Conservation (phyloP, 1,284 basidiomycete genomes). For the Apiotrichum veenhuisii region DNA sequence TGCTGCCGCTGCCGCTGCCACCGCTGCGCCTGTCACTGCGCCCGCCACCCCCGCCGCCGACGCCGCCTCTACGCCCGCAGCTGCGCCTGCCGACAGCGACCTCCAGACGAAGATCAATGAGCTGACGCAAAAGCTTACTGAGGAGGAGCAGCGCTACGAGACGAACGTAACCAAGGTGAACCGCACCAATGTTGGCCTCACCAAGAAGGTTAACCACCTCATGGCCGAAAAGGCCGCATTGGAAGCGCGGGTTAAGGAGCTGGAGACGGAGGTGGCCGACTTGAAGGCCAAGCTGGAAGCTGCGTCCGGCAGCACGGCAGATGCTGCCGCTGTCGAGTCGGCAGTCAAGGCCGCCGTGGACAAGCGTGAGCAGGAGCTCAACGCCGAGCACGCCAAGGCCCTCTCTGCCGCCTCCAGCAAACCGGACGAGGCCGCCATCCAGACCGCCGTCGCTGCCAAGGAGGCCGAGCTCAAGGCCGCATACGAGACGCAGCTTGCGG, state of each 20-base stretch:
- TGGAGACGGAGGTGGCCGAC: slow-evolving; percentile 30
- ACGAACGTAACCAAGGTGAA: slow-evolving; percentile 40
- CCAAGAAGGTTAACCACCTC: slow-evolving; percentile 18
- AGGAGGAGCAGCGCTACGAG: slow-evolving; percentile 29
- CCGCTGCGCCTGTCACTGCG: neutral
- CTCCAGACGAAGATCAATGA: slow-evolving; percentile 23
- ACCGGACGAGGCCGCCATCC: slow-evolving; percentile 1
- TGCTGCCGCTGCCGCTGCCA: slow-evolving; percentile 4
- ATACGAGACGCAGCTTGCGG: slow-evolving; percentile 16
- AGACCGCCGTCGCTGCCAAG: slow-evolving; percentile 24
- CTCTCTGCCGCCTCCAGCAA: slow-evolving; percentile 18
- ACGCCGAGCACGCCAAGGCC: slow-evolving; percentile 25
- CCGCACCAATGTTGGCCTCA: slow-evolving; percentile 27
- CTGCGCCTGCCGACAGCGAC: slow-evolving; percentile 8
- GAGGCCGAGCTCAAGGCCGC: slow-evolving; percentile 29
- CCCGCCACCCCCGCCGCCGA: slow-evolving; percentile 9
- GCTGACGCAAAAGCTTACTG: slow-evolving; percentile 18
- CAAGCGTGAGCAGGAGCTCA: slow-evolving; percentile 38
- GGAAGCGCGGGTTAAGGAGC: slow-evolving; percentile 20
- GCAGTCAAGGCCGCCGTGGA: slow-evolving; percentile 43
- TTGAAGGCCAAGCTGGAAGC: slow-evolving; percentile 21
- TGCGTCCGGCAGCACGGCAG: slow-evolving; percentile 3
- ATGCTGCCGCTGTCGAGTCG: slow-evolving; percentile 30
- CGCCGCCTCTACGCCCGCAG: slow-evolving; percentile 2
- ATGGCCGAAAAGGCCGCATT: slow-evolving; percentile 15